Evolutionary conservation across 106 monocot species (phyloP), one percentile per base, ranked within the genome.

Genomic region (Acanthochlamys bracteata): DNA sequence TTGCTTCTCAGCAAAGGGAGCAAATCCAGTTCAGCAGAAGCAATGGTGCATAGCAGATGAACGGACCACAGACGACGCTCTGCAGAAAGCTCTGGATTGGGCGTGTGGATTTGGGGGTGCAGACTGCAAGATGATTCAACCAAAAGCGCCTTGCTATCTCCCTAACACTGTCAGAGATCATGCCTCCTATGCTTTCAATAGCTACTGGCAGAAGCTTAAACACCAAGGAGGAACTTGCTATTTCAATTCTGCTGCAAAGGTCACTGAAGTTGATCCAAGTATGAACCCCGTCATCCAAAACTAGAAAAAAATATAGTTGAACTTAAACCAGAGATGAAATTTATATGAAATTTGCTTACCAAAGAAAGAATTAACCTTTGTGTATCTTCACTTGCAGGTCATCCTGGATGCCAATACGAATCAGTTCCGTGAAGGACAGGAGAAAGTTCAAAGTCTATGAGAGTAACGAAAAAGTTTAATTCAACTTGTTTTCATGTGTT

Each of bases 111-210:
- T 45, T 7, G 95, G 90, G 19, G 84, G 84, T 23, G 90, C 82
- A 45, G 75, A 96, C 65, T 95, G 94, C 75, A 76, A 17, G 52
- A 67, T 82, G 82, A 90, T 90, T 46, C 84, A 88, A 40, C 63
- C 55, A 15, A 57, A 74, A 51, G 70, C 76, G 42, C 71, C 79
- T 0, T 96, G 87, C 64, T 96, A 78, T 60, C 76, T 80, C 46
- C 90, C 87, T 23, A 90, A 90, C 65, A 90, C 78, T 46, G 15
- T 87, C 41, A 84, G 41, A 54, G 76, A 82, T 57, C 95, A 90
- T 59, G 90, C 90, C 24, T 86, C 94, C 43, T 95, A 78, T 62
- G 90, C 90, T 39, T 90, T 96, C 90, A 90, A 90, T 63, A 96
- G 84, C 80, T 96, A 90, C 78, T 90, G 84, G 82, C 87, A 90